Conservation (phyloP, 495 filamentous ascomycete genomes). For the Xylaria intraflava region DNA sequence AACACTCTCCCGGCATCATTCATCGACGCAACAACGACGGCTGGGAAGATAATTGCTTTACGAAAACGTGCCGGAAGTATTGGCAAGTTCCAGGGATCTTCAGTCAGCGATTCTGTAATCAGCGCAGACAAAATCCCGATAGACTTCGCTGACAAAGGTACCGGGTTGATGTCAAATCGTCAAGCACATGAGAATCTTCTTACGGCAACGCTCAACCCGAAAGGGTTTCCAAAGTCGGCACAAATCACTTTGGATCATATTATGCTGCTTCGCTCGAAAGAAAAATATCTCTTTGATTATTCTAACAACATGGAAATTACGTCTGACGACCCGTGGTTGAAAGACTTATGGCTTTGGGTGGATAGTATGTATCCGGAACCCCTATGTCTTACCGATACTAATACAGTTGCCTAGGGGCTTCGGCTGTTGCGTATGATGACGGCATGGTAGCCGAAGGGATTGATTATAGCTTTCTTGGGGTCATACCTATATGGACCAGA, state of each 20-base stretch:
- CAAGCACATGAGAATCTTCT: slow-evolving; percentile 41
- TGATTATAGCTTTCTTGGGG: slow-evolving; percentile 81
- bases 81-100: slow-evolving; percentile 7
- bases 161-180: slow-evolving; percentile 28
- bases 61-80: slow-evolving; percentile 24
- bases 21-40: slow-evolving; percentile 24
- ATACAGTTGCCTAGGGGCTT: slow-evolving; percentile 47
- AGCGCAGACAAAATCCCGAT: slow-evolving; percentile 2
- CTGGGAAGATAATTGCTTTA: slow-evolving; percentile 35
- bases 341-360: slow-evolving; percentile 73
- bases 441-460: slow-evolving; percentile 68
- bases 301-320: slow-evolving; percentile 59
- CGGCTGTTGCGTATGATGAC: slow-evolving; percentile 54
- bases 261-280: slow-evolving; percentile 49
- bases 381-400: neutral
- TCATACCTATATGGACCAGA: slow-evolving; percentile 73
- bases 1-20: slow-evolving; percentile 23
- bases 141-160: slow-evolving; percentile 6
- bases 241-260: slow-evolving; percentile 36
- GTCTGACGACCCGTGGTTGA: slow-evolving; percentile 65
- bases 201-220: slow-evolving; percentile 39
- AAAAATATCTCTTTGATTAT: slow-evolving; percentile 76
- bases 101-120: slow-evolving; percentile 2
- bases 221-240: slow-evolving; percentile 29
- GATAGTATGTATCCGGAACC: slow-evolving; percentile 44